Percentiles rank a stretch among this genome's conserved stretches.
Evolutionary conservation across 139 green algal species (phyloP).

Genomic region (Tetradesmus obliquus): DNA sequence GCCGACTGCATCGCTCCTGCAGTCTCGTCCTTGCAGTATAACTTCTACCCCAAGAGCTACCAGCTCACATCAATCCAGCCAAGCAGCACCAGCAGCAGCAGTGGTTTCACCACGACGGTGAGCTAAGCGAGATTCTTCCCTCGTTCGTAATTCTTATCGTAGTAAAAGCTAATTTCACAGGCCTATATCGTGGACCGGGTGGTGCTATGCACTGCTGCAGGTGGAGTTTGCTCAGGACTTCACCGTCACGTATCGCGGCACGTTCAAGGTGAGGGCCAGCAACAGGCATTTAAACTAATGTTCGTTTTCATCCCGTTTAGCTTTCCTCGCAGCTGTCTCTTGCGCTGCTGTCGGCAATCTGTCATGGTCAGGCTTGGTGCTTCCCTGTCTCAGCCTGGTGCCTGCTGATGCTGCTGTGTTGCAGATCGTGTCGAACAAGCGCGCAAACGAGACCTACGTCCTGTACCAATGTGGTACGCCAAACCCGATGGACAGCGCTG

Average conservation of each 20-base stretch:
- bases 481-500: slow-evolving; percentile 30
- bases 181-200: too few relatives aligned
- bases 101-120: slow-evolving; percentile 7
- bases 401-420: neutral
- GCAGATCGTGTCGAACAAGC: slow-evolving; percentile 73
- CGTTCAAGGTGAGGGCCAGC: slow-evolving; percentile 63
- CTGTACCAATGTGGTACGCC: slow-evolving; percentile 82
- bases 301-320: neutral
- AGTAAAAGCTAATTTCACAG: neutral
- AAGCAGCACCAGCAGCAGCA: neutral
- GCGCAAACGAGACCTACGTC: slow-evolving; percentile 79
- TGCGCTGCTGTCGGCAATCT: neutral
- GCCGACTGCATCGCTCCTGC: slow-evolving; percentile 30
- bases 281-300: too few relatives aligned
- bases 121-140: neutral
- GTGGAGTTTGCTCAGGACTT: slow-evolving; percentile 72
- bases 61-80: slow-evolving; percentile 21
- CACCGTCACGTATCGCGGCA: slow-evolving; percentile 69
- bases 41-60: slow-evolving; percentile 40
- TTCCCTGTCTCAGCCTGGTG: neutral
- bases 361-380: neutral
- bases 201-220: slow-evolving; percentile 47
- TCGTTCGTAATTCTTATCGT: neutral
- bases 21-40: slow-evolving; percentile 11
- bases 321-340: neutral